These are phyloP conservation scores for Colletotrichum endophyticum DNA, from an alignment of 2,329 filamentous ascomycete genomes.

Conservation along the genomic window DNA sequence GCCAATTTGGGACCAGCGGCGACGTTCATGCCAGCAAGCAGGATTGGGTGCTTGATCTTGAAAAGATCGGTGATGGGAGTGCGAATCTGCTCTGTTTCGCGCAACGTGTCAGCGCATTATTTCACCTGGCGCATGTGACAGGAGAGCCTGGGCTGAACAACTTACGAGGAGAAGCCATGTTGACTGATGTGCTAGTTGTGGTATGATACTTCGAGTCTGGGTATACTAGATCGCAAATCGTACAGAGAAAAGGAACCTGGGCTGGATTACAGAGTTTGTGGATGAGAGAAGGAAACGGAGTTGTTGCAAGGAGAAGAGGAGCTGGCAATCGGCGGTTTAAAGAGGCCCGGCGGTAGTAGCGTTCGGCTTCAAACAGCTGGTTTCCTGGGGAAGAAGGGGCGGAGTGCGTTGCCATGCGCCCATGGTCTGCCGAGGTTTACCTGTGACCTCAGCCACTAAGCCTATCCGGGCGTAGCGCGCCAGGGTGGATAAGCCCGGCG, in stretches of 20 bases:
- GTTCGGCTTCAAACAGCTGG: conserved; percentile 5
- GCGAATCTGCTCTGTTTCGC: conserved; percentile 76
- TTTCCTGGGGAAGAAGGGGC: conserved; percentile 21
- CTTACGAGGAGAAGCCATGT: conserved; percentile 84
- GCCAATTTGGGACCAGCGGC: conserved; percentile 95
- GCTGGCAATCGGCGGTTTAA: conserved; percentile 15
- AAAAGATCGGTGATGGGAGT: conserved; percentile 95
- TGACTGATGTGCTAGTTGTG: conserved; percentile 26
- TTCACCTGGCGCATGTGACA: conserved; percentile 9
- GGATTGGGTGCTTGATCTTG: conserved; percentile 94
- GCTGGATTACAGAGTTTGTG: neutral
- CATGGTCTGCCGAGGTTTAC: conserved; percentile 22
- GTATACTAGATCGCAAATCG: conserved; percentile 13
- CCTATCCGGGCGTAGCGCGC: neutral
- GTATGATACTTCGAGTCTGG: neutral
- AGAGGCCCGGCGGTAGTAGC: neutral
- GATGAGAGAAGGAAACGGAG: neutral
- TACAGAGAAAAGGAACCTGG: conserved; percentile 21
- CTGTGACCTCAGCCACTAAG: conserved; percentile 15
- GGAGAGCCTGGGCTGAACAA: conserved; percentile 22
- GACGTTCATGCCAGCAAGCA: conserved; percentile 99
- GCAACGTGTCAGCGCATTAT: conserved; percentile 24
- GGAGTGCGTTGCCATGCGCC: conserved; percentile 19
- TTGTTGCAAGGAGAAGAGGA: neutral
- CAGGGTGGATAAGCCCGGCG: neutral